Evolutionary conservation across 1,284 basidiomycete genomes (phyloP), one percentile per base, ranked within the genome.

Genomic region (Tilletiopsis washingtonensis): DNA sequence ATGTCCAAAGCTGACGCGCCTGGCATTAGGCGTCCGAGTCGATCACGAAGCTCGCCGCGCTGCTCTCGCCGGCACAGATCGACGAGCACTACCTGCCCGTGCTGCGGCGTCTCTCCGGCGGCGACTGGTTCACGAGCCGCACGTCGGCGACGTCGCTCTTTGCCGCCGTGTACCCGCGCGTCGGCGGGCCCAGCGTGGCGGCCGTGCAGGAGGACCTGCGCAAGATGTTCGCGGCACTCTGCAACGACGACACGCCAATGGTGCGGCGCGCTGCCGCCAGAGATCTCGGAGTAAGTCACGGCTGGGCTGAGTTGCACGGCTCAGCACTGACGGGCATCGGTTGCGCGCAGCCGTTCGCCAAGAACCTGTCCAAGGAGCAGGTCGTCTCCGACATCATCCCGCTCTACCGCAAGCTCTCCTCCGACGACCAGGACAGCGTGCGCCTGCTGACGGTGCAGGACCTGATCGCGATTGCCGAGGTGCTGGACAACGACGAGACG

Each of bases 81-180:
- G 91, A 97, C 76, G 84, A 90, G 71, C 82, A 82, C 74, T 94
- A 93, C 76, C 83, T 98, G 49, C 94, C 94, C 47, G 80, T 98
- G 44, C 75, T 98, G 55, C 86, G 85, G 71, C 84, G 91, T 51
- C 81, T 99, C 36, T 85, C 90, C 0, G 82, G 82, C 54, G 94
- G 91, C 53, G 94, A 98, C 76, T 99, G 94, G 94, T 98, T 98
- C 78, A 98, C 94, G n/a, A 93, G 91, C 27, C 82, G 93, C 58
- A 94, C 91, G 39, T 96, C 93, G 38, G 88, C 94, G 40, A 91
- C 91, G 53, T 88, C 91, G 3, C 81, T 99, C 26, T 98, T 91
- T 73, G 83, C 90, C 9, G 84, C 91, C n/a, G 87, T 89, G 21
- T 99, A 98, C 74, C 78, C 83, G 27, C 71, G 74, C 38, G 42